These are phyloP conservation scores for Yamadazyma diospyri DNA, from an alignment of 1,139 yeast genomes.

Conservation along the genomic window DNA sequence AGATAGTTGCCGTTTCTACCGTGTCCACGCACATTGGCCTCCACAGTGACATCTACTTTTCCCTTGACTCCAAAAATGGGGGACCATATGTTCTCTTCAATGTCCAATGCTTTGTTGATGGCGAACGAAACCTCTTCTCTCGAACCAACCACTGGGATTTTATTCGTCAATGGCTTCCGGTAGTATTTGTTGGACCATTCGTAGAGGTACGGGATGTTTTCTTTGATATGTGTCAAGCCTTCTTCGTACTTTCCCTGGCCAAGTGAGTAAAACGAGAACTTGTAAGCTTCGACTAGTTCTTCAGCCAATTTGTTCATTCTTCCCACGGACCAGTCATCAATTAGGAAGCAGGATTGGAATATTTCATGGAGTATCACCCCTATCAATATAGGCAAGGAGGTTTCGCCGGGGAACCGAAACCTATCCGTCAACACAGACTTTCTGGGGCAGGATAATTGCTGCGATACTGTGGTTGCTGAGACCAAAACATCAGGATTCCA, in stretches of 20 bases:
- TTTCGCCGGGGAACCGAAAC: conserved; percentile 53
- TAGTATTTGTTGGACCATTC: conserved; percentile 59
- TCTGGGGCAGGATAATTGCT: conserved; percentile 69
- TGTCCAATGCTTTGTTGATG: conserved; percentile 65
- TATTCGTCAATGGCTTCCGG: conserved; percentile 22
- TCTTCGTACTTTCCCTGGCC: conserved; percentile 23
- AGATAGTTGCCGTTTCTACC: conserved; percentile 38
- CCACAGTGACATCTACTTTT: conserved; percentile 81
- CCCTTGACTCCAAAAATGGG: conserved; percentile 93
- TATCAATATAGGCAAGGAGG: conserved; percentile 57
- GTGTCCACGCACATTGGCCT: conserved; percentile 42
- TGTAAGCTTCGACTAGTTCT: conserved; percentile 35
- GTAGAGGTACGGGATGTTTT: conserved; percentile 55
- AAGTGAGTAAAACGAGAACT: conserved; percentile 56
- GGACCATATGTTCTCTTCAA: conserved; percentile 91
- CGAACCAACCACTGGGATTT: conserved; percentile 38
- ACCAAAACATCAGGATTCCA: conserved; percentile 82
- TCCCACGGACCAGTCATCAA: conserved; percentile 37
- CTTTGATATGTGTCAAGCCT: conserved; percentile 4
- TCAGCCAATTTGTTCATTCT: conserved; percentile 47
- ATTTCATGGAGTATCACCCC: conserved; percentile 81
- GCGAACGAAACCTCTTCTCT: conserved; percentile 40
- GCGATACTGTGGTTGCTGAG: conserved; percentile 80
- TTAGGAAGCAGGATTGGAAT: conserved; percentile 63
- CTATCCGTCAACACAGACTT: conserved; percentile 60